Evolutionary conservation across 768 basidiomycete genomes (phyloP).

Genomic region (Tricholoma furcatifolium): DNA sequence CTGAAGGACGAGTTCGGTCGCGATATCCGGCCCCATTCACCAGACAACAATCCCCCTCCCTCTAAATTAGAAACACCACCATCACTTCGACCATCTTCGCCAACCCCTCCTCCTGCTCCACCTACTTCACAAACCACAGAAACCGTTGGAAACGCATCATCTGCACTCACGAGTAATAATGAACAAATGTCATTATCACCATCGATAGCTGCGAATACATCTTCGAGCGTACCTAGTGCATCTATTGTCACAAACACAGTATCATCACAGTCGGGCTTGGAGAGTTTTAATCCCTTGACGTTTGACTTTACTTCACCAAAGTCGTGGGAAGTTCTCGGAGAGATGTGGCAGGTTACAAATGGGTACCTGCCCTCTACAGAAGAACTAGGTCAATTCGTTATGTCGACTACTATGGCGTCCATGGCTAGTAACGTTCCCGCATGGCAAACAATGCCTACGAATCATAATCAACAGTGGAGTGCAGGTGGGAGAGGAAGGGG

Average conservation of each 20-base stretch:
- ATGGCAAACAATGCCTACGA: conserved; percentile 17
- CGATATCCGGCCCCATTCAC: conserved; percentile 64
- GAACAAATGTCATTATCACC: conserved; percentile 40
- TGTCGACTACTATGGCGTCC: conserved; percentile 32
- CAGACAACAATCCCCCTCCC: conserved; percentile 28
- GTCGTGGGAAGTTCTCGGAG: conserved; percentile 81
- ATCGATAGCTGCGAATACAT: conserved; percentile 60
- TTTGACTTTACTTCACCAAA: conserved; percentile 74
- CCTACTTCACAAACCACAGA: conserved; percentile 17
- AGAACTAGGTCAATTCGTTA: conserved; percentile 74
- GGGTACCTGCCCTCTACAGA: conserved; percentile 70
- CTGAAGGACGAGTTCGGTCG: conserved; percentile 87
- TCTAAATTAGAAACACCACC: conserved; percentile 20
- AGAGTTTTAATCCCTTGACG: conserved; percentile 64
- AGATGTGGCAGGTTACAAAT: conserved; percentile 71
- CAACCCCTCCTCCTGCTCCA: conserved; percentile 11
- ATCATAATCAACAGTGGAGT: conserved; percentile 22
- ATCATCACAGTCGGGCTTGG: conserved; percentile 47
- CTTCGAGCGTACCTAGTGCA: conserved; percentile 47
- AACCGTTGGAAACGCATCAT: conserved; percentile 39
- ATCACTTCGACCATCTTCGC: conserved; percentile 21
- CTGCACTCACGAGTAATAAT: conserved; percentile 46
- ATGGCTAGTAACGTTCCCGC: conserved; percentile 21
- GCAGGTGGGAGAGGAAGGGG: conserved; percentile 31
- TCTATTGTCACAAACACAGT: conserved; percentile 33